phyloP scores from a whole-genome alignment of 2,329 filamentous ascomycete genomes.

The Trichophyton equinum region DNA sequence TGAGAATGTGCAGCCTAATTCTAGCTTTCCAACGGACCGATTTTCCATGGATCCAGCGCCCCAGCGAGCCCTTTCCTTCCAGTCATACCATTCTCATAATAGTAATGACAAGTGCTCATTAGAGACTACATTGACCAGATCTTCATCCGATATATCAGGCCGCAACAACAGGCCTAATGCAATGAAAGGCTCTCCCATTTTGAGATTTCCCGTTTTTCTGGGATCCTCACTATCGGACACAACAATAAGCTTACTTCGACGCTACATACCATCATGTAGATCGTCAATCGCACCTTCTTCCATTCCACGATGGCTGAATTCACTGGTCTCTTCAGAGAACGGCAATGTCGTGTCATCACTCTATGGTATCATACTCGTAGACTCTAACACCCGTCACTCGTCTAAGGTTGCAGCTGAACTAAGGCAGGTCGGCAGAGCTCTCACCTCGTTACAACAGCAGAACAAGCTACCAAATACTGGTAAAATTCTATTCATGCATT shows the following conservation, averaged over 20 bases:
- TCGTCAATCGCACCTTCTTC: background rate
- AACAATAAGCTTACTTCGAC: background rate
- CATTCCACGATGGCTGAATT: background rate
- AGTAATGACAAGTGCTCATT: background rate
- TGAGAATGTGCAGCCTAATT: background rate
- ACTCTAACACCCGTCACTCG: conserved; percentile 9
- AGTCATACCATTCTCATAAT: background rate
- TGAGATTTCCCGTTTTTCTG: conserved; percentile 1
- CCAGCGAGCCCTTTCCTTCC: background rate
- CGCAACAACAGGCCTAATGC: background rate
- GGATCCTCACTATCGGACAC: background rate
- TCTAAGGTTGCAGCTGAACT: conserved; percentile 7
- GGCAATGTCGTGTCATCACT: background rate
- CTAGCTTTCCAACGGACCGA: background rate
- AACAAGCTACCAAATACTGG: conserved; percentile 13
- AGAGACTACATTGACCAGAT: background rate
- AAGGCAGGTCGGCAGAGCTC: conserved; percentile 18
- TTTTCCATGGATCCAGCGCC: background rate
- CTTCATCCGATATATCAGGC: background rate
- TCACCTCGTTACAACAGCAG: conserved; percentile 14
- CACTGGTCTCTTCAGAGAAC: background rate
- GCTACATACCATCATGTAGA: conserved; percentile 3
- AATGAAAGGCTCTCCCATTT: background rate
- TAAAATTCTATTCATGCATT: conserved; percentile 25
- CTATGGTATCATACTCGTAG: conserved; percentile 21